These are phyloP conservation scores for Penicillium salamii DNA, from an alignment of 495 filamentous ascomycete genomes.

Conservation along the genomic window DNA sequence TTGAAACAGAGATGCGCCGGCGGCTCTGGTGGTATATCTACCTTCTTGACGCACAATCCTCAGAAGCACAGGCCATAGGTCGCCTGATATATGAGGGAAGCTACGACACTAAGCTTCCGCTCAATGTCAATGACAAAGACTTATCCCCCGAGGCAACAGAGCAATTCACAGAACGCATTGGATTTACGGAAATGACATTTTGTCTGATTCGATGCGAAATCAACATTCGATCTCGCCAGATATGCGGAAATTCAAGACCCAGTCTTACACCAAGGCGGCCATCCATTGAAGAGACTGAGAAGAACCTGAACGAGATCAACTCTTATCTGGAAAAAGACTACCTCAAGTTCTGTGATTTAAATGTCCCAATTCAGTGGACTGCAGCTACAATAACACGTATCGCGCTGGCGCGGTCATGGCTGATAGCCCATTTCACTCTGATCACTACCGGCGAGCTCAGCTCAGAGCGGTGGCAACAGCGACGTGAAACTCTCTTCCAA, in stretches of 20 bases:
- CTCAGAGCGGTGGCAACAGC: no score
- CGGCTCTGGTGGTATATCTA: constrained; percentile 46
- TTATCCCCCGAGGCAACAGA: constrained; percentile 57
- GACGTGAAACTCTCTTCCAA: no score
- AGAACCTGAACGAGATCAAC: not conserved
- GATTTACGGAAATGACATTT: constrained; percentile 75
- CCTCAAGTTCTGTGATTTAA: not conserved
- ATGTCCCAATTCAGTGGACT: not conserved
- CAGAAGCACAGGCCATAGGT: constrained; percentile 71
- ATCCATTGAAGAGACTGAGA: no score
- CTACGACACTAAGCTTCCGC: constrained; percentile 61
- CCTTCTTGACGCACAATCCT: constrained; percentile 63
- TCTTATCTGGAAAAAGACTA: not conserved
- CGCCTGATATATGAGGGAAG: constrained; percentile 57
- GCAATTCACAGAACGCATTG: constrained; percentile 46
- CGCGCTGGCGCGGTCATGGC: not conserved
- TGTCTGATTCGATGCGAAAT: constrained; percentile 60
- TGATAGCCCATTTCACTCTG: no score
- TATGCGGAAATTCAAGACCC: no score
- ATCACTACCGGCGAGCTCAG: no score
- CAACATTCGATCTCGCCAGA: no score
- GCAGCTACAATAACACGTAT: not conserved
- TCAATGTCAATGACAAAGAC: constrained; percentile 69
- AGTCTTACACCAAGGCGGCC: no score
- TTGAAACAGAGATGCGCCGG: not conserved